Conservation (phyloP, 2,329 filamentous ascomycete species). For the Triangularia setosa region DNA sequence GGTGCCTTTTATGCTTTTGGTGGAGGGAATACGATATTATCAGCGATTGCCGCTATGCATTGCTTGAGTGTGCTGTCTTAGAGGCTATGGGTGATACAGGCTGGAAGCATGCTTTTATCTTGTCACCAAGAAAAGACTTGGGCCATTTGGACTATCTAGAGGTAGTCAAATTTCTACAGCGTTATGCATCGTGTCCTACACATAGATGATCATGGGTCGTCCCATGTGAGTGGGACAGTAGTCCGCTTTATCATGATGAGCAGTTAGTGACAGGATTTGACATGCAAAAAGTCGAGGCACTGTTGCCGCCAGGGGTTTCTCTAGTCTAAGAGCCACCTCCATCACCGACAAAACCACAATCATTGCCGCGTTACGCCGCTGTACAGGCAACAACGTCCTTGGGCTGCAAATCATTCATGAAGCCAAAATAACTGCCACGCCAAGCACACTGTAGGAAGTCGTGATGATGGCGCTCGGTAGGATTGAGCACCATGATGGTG, state of each 20-base stretch:
- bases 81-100: neutral
- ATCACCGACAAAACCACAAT: constrained; percentile 7
- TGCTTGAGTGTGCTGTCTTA: neutral
- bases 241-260: too few relatives aligned
- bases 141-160: neutral
- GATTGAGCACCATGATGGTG: constrained; percentile 1
- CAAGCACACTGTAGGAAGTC: neutral
- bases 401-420: constrained; percentile 4
- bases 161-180: neutral
- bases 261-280: too few relatives aligned
- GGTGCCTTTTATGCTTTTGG: neutral
- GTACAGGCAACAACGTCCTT: constrained; percentile 6
- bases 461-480: neutral
- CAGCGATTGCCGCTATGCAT: neutral
- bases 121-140: neutral
- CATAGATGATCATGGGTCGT: too few relatives aligned
- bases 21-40: neutral
- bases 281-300: too few relatives aligned
- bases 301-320: too few relatives aligned
- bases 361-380: neutral
- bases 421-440: neutral
- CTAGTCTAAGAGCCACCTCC: neutral
- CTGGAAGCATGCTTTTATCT: neutral
- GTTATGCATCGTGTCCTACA: neutral
- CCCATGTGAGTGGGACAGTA: too few relatives aligned